Evolutionary conservation across 495 filamentous ascomycete species (phyloP), one percentile per base, ranked within the genome.

Genomic region (Xylaria grammica): DNA sequence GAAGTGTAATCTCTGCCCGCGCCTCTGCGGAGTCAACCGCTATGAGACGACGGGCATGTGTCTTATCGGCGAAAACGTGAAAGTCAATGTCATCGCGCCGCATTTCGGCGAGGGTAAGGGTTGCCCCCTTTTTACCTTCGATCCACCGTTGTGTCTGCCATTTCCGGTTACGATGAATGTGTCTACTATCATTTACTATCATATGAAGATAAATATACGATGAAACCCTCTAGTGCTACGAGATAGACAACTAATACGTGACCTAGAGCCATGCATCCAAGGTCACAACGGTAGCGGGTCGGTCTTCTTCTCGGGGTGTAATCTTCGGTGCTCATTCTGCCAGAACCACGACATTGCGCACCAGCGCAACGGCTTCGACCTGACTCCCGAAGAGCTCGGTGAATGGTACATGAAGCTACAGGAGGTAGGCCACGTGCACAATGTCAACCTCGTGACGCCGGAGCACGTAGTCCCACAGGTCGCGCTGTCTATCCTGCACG

Each of bases 341-440:
- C 90, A 93, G 72, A 93, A 93, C 76, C 84, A 92, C 74, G 90
- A 91, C 50, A 93, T 93, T 40, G 82, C 90, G 1, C 90, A 94
- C 65, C 84, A 87, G 69, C 79, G 86, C 8, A 90, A 89, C 52
- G 90, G 90, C 3, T 86, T 87, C 67, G 89, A 92, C 65, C 74
- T 92, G n/a, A 90, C 89, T 0, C 90, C 91, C 13, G 87, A 90
- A 69, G 85, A 92, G 71, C 81, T 94, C 3, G 91, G 83, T 3
- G 84, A 89, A 26, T 92, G 90, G 90, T 92, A 86, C 71, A 61
- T 94, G 42, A 93, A 92, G 73, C 78, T 95, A 19, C 90, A 93
- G 68, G 81, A 89, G 1, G 78, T 90, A 2, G 90, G 90, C 5
- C 76, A 81, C 10, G 88, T 89, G 4, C 89, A 92, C 75, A 95